Base-by-base conservation (phyloP, 306 rosid species). In the Cucurbita ficifolia region DNA sequence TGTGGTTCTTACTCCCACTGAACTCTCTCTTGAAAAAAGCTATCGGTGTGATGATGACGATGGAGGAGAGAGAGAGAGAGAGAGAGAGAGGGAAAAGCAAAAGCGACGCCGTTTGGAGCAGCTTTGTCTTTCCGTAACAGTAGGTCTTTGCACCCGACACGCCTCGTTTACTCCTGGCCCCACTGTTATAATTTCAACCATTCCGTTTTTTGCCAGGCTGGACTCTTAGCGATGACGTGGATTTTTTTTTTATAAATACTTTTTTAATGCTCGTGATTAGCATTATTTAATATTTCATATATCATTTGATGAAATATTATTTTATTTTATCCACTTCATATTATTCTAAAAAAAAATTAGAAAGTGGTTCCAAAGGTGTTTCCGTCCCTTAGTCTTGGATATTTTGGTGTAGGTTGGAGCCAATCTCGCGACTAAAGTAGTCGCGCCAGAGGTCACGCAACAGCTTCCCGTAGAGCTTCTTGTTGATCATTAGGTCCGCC, bases 21-120 rank as follows among this genome's bases (percentile, higher is more conserved):
- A 21, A 58, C 18, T 58, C 60, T 58, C 36, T 22, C 36, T 55
- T 8, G 3, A 10, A 56, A 19, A 57, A 57, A 57, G 62, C 11
- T 22, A 8, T 14, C 10, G 29, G 17, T 14, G 73, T 61, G 61
- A 58, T 62, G 51, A 5, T 65, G 54, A 72, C 79, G 78, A 72
- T 80, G 78, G 54, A 18, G 78, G 48, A 79, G 84, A 22, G 53
- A 29, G 14, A 56, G 16, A 29, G 33, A 29, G 24, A 22, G 33
- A 29, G 33, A 24, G 33, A 29, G 33, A 29, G 33, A 29, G 1
- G 6, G 39, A 76, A 82, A 84, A 82, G 80, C 75, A 75, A 81
- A 86, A 86, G 86, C 21, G 77, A 90, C 96, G 92, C 78, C 96
- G 96, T 92, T 82, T 86, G 86, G 67, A 78, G 81, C 48, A 45